phyloP scores from a whole-genome alignment of 140 eudicot genomes.

The Oenanthe javanica region DNA sequence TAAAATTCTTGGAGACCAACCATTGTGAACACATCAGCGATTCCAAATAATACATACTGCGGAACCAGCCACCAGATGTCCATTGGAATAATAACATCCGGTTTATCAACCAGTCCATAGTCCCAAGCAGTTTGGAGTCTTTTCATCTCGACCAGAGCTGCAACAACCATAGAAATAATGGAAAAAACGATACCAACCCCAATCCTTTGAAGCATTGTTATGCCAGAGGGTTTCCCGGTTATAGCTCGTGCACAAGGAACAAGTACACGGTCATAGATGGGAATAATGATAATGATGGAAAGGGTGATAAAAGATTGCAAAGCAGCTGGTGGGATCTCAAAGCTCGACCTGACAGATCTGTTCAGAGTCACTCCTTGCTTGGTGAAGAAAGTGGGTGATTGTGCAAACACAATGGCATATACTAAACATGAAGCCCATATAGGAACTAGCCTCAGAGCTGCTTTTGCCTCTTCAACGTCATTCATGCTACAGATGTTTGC shows the following conservation, averaged over 20 bases:
- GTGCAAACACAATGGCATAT: slow-evolving; percentile 21
- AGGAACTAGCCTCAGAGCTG: slow-evolving; percentile 26
- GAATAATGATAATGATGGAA: slow-evolving; percentile 1
- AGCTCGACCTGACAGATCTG: slow-evolving; percentile 4
- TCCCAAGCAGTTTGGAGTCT: slow-evolving; percentile 2
- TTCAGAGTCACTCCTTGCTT: slow-evolving; percentile 9
- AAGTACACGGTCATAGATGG: neutral
- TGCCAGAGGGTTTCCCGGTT: slow-evolving; percentile 7
- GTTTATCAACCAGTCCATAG: neutral
- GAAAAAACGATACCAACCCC: neutral
- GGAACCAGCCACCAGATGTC: slow-evolving; percentile 4
- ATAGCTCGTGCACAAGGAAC: slow-evolving; percentile 3
- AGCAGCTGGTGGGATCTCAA: slow-evolving; percentile 4
- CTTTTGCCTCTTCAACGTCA: slow-evolving; percentile 33
- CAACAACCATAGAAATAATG: slow-evolving; percentile 1
- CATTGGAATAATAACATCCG: neutral
- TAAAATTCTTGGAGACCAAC: slow-evolving; percentile 9
- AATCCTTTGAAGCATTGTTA: slow-evolving; percentile 11
- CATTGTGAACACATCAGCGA: slow-evolving; percentile 7
- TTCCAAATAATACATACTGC: slow-evolving; percentile 3
- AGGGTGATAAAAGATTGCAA: slow-evolving; percentile 9
- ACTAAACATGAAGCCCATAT: slow-evolving; percentile 27
- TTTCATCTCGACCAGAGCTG: slow-evolving; percentile 8
- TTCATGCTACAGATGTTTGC: neutral
- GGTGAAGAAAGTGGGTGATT: slow-evolving; percentile 10